These are phyloP conservation scores for Neurospora sp. DNA, from an alignment of 495 filamentous ascomycete genomes.

Conservation along the genomic window DNA sequence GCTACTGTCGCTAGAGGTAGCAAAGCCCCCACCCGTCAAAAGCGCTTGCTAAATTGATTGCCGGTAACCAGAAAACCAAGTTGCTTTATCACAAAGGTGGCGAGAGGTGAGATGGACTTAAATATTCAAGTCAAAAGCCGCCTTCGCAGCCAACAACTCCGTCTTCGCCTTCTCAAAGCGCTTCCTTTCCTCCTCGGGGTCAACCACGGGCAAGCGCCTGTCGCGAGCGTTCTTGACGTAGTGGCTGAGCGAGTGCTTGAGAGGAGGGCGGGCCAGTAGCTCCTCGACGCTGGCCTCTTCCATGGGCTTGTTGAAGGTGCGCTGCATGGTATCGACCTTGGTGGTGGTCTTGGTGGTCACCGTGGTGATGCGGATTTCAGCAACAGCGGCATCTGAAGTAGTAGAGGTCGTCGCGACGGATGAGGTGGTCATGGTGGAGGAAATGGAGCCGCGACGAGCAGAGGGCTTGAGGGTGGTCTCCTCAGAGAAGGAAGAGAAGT, in stretches of 20 bases:
- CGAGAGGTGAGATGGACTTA: background rate
- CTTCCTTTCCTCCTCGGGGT: slow-evolving; percentile 16
- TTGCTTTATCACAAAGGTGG: background rate
- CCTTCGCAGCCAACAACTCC: slow-evolving; percentile 21
- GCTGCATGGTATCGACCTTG: slow-evolving; percentile 15
- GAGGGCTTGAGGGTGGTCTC: background rate
- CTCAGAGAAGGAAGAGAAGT: slow-evolving; percentile 2
- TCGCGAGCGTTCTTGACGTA: slow-evolving; percentile 26
- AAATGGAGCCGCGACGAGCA: slow-evolving; percentile 6
- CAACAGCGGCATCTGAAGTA: slow-evolving; percentile 2
- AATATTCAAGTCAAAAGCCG: background rate
- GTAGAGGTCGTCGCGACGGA: slow-evolving; percentile 8
- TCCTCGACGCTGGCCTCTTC: slow-evolving; percentile 27
- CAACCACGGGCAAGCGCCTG: background rate
- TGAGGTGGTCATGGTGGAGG: slow-evolving; percentile 5
- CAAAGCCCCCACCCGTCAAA: background rate
- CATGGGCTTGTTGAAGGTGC: slow-evolving; percentile 15
- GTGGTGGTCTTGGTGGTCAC: slow-evolving; percentile 4
- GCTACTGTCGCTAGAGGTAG: background rate
- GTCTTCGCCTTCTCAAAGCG: slow-evolving; percentile 27
- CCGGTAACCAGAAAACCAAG: background rate
- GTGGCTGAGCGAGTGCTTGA: slow-evolving; percentile 26
- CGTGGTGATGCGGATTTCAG: background rate
- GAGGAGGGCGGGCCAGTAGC: slow-evolving; percentile 28
- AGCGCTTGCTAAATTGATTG: background rate